A percentile compares a stretch with the other conserved stretches of the same genome.
Conservation (phyloP, 495 filamentous ascomycete species). For the Trichoderma parareesei region DNA sequence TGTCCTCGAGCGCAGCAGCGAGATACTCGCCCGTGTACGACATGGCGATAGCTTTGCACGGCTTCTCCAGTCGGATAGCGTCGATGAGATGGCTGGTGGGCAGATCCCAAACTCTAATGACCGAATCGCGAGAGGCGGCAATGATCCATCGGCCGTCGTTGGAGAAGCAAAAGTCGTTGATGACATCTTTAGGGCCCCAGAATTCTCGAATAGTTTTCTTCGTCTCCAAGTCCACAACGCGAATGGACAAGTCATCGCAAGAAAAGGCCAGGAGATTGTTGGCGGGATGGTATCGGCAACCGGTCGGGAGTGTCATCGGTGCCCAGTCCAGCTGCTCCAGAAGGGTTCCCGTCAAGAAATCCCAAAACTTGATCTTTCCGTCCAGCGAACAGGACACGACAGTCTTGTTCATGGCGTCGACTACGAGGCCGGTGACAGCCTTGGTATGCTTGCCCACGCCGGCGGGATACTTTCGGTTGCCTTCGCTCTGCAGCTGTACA, state of each 20-base stretch:
- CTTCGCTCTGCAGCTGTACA: conserved; percentile 34
- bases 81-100: conserved; percentile 94
- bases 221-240: conserved; percentile 85
- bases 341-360: conserved; percentile 70
- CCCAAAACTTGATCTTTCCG: conserved; percentile 98
- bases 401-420: conserved; percentile 75
- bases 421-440: conserved; percentile 73
- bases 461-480: conserved; percentile 31
- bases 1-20: conserved; percentile 75
- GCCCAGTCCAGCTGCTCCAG: conserved; percentile 79
- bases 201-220: conserved; percentile 85
- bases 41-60: conserved; percentile 78
- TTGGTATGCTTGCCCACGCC: conserved; percentile 63
- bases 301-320: conserved; percentile 68
- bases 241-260: conserved; percentile 81
- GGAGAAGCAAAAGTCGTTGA: conserved; percentile 86
- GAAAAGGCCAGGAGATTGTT: conserved; percentile 84
- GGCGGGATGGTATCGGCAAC: conserved; percentile 65
- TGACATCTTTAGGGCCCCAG: conserved; percentile 73
- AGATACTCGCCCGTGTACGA: conserved; percentile 86
- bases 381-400: conserved; percentile 82
- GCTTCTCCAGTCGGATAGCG: conserved; percentile 63
- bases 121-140: conserved; percentile 72
- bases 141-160: conserved; percentile 91
- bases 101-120: conserved; percentile 88